Percentiles rank a stretch among this genome's conserved stretches.
Conservation (phyloP, 208 protist species). For the Leishmania tarentolae region DNA sequence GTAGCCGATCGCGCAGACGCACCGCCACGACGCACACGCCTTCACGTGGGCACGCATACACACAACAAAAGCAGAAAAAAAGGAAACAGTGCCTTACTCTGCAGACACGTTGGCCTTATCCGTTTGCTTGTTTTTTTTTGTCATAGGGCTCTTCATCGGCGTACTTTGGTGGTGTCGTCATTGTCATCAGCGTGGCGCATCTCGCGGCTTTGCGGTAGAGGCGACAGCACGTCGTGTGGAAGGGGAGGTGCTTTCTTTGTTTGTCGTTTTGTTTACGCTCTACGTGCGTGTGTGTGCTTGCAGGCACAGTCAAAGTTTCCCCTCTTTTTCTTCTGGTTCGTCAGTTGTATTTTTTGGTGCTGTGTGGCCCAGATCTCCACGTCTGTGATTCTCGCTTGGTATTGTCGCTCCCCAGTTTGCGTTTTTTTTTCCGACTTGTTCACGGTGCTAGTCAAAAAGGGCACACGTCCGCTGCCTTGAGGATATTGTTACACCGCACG, state of each 20-base stretch:
- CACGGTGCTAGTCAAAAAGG: not conserved
- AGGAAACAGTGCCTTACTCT: not conserved
- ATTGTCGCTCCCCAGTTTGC: not conserved
- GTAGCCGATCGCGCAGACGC: not conserved
- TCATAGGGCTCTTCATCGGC: not conserved
- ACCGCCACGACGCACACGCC: not conserved
- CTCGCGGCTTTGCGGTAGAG: not conserved
- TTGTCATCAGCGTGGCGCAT: not conserved
- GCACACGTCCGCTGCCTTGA: not conserved
- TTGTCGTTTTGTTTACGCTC: not conserved
- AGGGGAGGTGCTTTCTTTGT: constrained; percentile 11
- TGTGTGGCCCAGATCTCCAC: not conserved
- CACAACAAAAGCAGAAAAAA: not conserved
- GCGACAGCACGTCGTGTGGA: not conserved
- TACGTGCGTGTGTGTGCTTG: not conserved
- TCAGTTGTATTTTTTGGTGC: not conserved
- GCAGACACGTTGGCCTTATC: not conserved
- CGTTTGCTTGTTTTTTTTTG: not conserved
- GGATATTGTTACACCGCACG: not conserved
- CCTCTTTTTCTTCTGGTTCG: not conserved
- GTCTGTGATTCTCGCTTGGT: not conserved
- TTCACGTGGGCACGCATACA: not conserved
- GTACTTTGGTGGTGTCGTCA: not conserved
- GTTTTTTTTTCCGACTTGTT: not conserved
- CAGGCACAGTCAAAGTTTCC: not conserved